Conservation (phyloP, 2,329 filamentous ascomycete genomes). For the Microcera coccophila region DNA sequence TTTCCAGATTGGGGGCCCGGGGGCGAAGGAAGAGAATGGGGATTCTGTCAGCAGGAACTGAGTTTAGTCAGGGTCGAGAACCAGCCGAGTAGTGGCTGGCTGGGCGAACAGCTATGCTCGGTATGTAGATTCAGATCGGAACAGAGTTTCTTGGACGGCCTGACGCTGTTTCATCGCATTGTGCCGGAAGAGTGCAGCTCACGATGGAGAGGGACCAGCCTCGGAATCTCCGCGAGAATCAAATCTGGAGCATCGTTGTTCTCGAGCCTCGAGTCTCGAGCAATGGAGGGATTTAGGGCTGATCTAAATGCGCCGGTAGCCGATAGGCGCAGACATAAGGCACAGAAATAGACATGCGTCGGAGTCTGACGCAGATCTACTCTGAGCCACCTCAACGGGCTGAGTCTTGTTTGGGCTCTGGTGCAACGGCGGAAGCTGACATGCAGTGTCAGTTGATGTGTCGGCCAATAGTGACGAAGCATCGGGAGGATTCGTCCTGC, state of each 20-base stretch:
- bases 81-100: too few species aligned
- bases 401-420: too few species aligned
- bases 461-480: not conserved
- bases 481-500: not conserved
- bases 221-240: too few species aligned
- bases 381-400: not conserved
- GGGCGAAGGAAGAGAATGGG: not conserved
- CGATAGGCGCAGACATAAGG: not conserved
- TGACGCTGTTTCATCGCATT: not conserved
- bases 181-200: not conserved
- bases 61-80: not conserved
- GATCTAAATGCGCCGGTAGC: too few species aligned
- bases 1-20: not conserved
- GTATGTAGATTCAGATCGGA: too few species aligned
- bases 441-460: not conserved
- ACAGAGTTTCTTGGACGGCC: too few species aligned
- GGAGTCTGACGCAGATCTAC: not conserved
- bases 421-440: not conserved
- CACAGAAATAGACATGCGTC: not conserved
- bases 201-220: too few species aligned
- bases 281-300: too few species aligned
- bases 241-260: too few species aligned
- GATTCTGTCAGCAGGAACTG: not conserved
- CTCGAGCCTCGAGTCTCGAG: too few species aligned
- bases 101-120: too few species aligned